A percentile compares a stretch with the other conserved stretches of the same genome.
Conservation (phyloP, 306 rosid species). For the Rosa chinensis region DNA sequence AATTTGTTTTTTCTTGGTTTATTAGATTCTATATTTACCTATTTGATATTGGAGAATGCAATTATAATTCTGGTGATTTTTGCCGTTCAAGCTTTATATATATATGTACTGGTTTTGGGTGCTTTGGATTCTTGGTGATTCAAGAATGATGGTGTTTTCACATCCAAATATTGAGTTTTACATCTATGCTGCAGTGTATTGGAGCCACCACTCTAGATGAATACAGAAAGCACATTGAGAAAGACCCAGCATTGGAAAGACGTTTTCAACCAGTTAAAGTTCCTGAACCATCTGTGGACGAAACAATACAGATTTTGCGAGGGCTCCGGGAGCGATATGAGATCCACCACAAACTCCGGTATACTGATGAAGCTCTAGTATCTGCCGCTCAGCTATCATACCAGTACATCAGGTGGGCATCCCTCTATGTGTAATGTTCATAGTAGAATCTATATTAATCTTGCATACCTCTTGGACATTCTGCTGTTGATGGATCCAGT, state of each 20-base stretch:
- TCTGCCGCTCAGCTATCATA: constrained; percentile 89
- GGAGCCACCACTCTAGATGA: constrained; percentile 97
- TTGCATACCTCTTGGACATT: background rate
- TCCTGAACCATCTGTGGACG: constrained; percentile 91
- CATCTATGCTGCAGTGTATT: constrained; percentile 66
- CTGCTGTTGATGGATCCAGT: too few relatives aligned
- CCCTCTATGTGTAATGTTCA: background rate
- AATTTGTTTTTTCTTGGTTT: background rate
- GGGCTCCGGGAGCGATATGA: constrained; percentile 96
- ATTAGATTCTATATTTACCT: background rate
- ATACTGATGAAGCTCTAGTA: constrained; percentile 84
- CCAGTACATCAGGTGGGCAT: constrained; percentile 84
- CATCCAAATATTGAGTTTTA: constrained; percentile 7
- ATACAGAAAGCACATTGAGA: constrained; percentile 94
- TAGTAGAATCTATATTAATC: background rate
- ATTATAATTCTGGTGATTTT: background rate
- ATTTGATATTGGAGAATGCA: background rate
- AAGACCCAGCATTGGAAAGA: constrained; percentile 93
- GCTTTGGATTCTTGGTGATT: background rate
- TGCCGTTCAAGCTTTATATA: background rate
- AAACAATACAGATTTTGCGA: constrained; percentile 77
- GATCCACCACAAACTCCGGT: constrained; percentile 95
- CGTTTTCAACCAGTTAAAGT: constrained; percentile 95
- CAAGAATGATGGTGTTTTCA: background rate
- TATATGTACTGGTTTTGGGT: background rate